phyloP scores from a whole-genome alignment of 78 protist species.

The Monosiga brevicollis region DNA sequence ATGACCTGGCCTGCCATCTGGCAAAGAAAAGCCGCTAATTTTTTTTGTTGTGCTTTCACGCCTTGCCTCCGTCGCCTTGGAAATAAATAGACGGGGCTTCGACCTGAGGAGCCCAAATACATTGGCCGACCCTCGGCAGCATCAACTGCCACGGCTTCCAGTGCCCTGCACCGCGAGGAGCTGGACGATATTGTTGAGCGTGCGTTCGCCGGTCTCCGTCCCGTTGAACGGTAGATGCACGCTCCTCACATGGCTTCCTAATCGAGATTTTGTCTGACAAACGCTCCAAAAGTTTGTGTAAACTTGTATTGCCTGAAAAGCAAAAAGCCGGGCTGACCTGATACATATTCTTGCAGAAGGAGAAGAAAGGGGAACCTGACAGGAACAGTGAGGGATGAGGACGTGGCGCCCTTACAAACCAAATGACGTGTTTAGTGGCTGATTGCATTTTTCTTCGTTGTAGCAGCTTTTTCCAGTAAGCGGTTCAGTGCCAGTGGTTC shows the following conservation, averaged over 20 bases:
- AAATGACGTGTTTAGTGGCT: no score
- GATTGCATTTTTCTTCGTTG: no score
- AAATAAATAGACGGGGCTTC: not conserved
- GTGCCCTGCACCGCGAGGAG: not conserved
- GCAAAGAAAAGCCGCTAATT: not conserved
- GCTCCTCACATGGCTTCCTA: not conserved
- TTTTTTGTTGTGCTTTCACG: not conserved
- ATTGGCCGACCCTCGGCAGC: slow-evolving; percentile 20
- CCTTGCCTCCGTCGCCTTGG: not conserved
- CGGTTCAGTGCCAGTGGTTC: no score
- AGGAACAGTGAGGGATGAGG: no score
- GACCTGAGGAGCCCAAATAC: not conserved
- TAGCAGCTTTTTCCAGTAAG: no score
- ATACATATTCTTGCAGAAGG: not conserved
- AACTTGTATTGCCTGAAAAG: no score
- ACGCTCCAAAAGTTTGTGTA: not conserved
- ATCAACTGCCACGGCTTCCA: slow-evolving; percentile 26
- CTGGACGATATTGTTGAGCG: not conserved
- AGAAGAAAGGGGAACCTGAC: no score
- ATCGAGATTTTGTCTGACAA: not conserved
- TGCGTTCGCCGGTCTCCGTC: no score
- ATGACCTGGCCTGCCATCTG: not conserved
- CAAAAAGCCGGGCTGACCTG: not conserved
- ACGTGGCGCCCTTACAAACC: no score
- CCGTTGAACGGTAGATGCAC: no score